Conservation (phyloP, 176 grass and related monocot species). For the Paspalum vaginatum region DNA sequence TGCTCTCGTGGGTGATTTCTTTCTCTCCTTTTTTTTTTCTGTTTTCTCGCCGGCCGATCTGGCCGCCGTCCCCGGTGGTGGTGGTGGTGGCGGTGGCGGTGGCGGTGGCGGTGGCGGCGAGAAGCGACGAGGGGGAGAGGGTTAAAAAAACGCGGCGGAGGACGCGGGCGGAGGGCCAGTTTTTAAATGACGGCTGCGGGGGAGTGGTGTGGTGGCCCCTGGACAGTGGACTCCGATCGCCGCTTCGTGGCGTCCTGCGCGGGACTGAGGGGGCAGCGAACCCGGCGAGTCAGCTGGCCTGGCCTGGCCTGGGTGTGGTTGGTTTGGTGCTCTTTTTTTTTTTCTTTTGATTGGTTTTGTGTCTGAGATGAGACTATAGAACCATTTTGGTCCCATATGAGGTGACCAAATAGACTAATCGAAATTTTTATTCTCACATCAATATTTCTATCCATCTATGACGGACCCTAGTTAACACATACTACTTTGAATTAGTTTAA, state of each 20-base stretch:
- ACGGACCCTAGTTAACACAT: too few relatives aligned
- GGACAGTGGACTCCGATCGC: neutral
- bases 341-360: too few relatives aligned
- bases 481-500: too few relatives aligned
- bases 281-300: neutral
- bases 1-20: neutral
- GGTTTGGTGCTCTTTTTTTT: too few relatives aligned
- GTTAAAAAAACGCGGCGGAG: slow-evolving; percentile 25
- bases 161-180: neutral
- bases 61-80: slow-evolving; percentile 28
- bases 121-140: neutral
- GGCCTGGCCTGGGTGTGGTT: too few relatives aligned
- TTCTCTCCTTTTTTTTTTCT: neutral
- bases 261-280: neutral
- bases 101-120: slow-evolving; percentile 16
- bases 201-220: neutral
- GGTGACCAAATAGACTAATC: too few relatives aligned
- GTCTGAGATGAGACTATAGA: too few relatives aligned
- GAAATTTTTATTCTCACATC: too few relatives aligned
- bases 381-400: too few relatives aligned
- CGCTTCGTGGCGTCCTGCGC: neutral
- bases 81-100: slow-evolving; percentile 11
- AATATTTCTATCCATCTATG: too few relatives aligned
- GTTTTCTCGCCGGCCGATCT: slow-evolving; percentile 40
- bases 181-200: slow-evolving; percentile 1